These are phyloP conservation scores for Pythium chondricola DNA, from an alignment of 352 stramenopile genomes.

Conservation along the genomic window DNA sequence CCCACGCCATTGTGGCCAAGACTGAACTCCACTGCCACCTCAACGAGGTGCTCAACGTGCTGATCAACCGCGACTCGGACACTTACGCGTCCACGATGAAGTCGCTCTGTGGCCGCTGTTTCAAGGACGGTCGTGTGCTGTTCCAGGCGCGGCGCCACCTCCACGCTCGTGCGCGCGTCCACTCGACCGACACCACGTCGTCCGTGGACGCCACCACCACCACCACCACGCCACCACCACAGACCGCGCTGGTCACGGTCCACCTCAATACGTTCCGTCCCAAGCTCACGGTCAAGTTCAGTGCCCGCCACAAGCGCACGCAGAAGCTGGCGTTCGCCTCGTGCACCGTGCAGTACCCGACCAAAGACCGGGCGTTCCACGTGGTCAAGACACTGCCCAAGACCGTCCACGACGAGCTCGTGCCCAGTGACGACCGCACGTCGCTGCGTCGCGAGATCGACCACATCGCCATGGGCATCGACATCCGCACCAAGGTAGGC, in stretches of 20 bases:
- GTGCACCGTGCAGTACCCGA: constrained; percentile 36
- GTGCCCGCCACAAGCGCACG: constrained; percentile 26
- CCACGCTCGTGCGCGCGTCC: not conserved
- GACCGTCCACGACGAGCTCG: constrained; percentile 42
- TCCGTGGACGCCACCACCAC: not conserved
- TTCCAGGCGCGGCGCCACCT: constrained; percentile 23
- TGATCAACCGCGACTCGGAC: constrained; percentile 37
- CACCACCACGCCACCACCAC: not conserved
- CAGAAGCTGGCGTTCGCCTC: constrained; percentile 53
- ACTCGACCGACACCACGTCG: not conserved
- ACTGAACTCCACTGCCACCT: constrained; percentile 48
- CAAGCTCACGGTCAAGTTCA: constrained; percentile 16
- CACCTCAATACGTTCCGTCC: constrained; percentile 13
- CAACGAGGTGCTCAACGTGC: constrained; percentile 57
- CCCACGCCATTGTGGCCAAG: constrained; percentile 44
- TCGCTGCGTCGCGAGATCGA: constrained; percentile 43
- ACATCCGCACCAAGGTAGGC: constrained; percentile 32
- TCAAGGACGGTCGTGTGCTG: constrained; percentile 41
- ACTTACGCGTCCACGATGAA: constrained; percentile 45
- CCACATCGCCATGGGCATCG: constrained; percentile 50
- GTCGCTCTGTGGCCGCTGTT: constrained; percentile 38
- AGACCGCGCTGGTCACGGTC: constrained; percentile 11
- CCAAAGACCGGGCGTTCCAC: constrained; percentile 41
- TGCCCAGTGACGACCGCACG: constrained; percentile 38
- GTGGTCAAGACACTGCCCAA: constrained; percentile 62